Evolutionary conservation across 306 rosid genomes (phyloP).

Genomic region (Myrica gale): DNA sequence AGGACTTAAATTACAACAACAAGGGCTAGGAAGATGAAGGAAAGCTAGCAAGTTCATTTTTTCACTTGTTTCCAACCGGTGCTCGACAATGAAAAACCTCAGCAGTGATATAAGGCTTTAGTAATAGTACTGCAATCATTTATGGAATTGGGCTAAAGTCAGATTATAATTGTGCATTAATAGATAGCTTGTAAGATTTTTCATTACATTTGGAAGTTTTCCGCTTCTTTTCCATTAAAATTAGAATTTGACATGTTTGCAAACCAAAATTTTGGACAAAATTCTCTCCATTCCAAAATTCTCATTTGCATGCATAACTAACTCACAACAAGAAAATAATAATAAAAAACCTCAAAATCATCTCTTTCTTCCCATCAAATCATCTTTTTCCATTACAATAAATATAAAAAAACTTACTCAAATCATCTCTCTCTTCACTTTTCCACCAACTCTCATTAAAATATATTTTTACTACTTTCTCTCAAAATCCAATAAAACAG

Average conservation of each 20-base stretch:
- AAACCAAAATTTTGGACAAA: too few species aligned
- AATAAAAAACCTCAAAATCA: too few species aligned
- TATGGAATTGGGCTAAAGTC: neutral
- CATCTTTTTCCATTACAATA: too few species aligned
- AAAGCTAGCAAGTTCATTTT: neutral
- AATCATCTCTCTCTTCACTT: too few species aligned
- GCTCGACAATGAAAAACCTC: neutral
- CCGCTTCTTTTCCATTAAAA: neutral
- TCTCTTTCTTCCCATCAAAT: too few species aligned
- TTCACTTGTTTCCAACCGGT: neutral
- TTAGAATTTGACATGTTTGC: neutral
- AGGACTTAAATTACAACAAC: neutral
- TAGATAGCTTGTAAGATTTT: neutral
- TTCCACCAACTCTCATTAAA: too few species aligned
- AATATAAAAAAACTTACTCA: too few species aligned
- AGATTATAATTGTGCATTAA: neutral
- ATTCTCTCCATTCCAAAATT: too few species aligned
- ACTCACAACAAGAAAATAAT: too few species aligned
- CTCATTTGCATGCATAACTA: too few species aligned
- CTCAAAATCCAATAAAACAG: too few species aligned
- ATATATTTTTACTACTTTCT: too few species aligned
- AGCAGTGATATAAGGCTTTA: neutral
- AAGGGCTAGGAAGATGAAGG: neutral
- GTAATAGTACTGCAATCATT: neutral
- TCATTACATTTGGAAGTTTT: neutral